Evolutionary conservation across 257 asterid genomes (phyloP).

Genomic region (Datura wrightii): DNA sequence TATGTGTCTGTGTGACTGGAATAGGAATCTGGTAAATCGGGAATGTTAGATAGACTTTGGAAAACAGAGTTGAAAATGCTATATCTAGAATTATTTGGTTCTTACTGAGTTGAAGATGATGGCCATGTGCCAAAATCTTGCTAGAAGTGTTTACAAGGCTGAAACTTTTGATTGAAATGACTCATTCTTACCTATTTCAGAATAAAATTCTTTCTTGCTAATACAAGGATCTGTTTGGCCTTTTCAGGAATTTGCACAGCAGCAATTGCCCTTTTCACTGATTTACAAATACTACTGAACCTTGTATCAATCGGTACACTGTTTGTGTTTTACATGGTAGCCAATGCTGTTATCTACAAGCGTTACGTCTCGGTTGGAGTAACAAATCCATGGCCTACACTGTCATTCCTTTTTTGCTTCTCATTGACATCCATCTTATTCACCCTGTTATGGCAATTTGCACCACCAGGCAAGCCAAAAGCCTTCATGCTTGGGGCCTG

Average conservation of each 20-base stretch:
- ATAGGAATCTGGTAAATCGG: not conserved
- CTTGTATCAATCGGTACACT: slow-evolving; percentile 84
- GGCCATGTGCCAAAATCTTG: slow-evolving; percentile 12
- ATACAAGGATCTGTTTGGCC: not conserved
- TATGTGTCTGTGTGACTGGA: slow-evolving; percentile 1
- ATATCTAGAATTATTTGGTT: not conserved
- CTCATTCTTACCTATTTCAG: not conserved
- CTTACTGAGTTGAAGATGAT: not conserved
- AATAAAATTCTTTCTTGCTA: not conserved
- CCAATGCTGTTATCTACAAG: slow-evolving; percentile 84
- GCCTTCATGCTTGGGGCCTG: slow-evolving; percentile 71
- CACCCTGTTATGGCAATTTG: slow-evolving; percentile 67
- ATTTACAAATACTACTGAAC: slow-evolving; percentile 69
- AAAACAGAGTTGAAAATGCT: slow-evolving; percentile 25
- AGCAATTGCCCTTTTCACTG: slow-evolving; percentile 79
- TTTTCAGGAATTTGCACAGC: slow-evolving; percentile 84
- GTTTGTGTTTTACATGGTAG: slow-evolving; percentile 92
- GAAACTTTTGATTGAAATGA: slow-evolving; percentile 25
- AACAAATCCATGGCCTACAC: slow-evolving; percentile 81
- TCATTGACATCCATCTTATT: slow-evolving; percentile 69
- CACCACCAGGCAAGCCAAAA: slow-evolving; percentile 69
- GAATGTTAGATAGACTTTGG: slow-evolving; percentile 12
- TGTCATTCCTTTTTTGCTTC: slow-evolving; percentile 62
- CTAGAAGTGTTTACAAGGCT: not conserved
- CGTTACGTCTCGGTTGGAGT: slow-evolving; percentile 68